Evolutionary conservation across 2,329 filamentous ascomycete genomes (phyloP).

Genomic region (Mycocentrospora acerina): DNA sequence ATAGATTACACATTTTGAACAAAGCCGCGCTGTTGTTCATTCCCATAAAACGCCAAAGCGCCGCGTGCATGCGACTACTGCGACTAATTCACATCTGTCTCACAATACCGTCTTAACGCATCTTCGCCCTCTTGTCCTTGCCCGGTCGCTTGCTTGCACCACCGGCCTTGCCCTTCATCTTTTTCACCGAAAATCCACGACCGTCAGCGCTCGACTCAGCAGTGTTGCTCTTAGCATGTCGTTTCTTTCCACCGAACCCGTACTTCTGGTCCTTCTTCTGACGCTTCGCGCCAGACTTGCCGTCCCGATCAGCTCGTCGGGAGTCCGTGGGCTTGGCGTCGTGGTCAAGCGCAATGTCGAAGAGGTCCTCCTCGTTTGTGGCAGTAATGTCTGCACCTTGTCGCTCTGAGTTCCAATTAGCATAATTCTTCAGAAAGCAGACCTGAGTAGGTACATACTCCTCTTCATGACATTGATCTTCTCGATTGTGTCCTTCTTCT

Average conservation of each 20-base stretch:
- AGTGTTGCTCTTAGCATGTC: conserved; percentile 86
- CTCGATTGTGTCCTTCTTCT: conserved; percentile 88
- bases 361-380: conserved; percentile 78
- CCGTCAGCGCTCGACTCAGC: conserved; percentile 80
- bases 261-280: conserved; percentile 94
- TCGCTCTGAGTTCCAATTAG: conserved; percentile 65
- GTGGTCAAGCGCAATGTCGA: conserved; percentile 74
- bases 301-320: conserved; percentile 37
- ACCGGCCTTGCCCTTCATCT: conserved; percentile 68
- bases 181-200: conserved; percentile 75
- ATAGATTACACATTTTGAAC: conserved; percentile 1
- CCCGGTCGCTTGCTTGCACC: conserved; percentile 36
- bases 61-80: conserved; percentile 18
- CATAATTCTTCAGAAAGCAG: not conserved
- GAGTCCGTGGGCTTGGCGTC: conserved; percentile 48
- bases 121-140: conserved; percentile 38
- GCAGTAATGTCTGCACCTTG: conserved; percentile 69
- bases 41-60: conserved; percentile 26
- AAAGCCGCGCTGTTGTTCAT: conserved; percentile 13
- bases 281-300: conserved; percentile 67
- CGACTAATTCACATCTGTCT: not conserved
- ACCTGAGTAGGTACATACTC: conserved; percentile 63
- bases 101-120: conserved; percentile 15
- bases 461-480: conserved; percentile 95
- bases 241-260: conserved; percentile 95